Evolutionary conservation across 2,329 filamentous ascomycete genomes (phyloP).

Genomic region (Fusarium goolgardi): DNA sequence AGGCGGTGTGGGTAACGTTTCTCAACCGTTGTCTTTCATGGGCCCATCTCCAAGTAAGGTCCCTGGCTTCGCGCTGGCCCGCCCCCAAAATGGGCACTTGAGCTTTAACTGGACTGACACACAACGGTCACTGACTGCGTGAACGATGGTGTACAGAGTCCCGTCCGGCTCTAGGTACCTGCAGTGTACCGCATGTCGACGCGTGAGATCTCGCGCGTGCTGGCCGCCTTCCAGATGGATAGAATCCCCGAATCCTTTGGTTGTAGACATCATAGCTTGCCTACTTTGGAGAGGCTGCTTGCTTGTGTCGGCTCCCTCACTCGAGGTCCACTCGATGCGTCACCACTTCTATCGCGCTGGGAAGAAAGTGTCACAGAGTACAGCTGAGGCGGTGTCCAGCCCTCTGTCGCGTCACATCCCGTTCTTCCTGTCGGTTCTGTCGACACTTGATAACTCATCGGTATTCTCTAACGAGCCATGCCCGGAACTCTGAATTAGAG

Average conservation of each 20-base stretch:
- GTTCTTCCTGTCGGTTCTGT: constrained; percentile 26
- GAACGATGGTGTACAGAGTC: constrained; percentile 31
- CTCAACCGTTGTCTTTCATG: constrained; percentile 34
- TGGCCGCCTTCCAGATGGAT: constrained; percentile 32
- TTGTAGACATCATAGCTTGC: constrained; percentile 21
- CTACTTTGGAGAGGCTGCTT: constrained; percentile 21
- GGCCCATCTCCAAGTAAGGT: constrained; percentile 32
- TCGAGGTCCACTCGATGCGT: constrained; percentile 34
- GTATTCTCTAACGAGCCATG: constrained; percentile 19
- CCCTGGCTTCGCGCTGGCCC: constrained; percentile 35
- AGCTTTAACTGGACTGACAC: constrained; percentile 42
- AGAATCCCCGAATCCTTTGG: constrained; percentile 33
- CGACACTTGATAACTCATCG: constrained; percentile 31
- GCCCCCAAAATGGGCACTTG: constrained; percentile 43
- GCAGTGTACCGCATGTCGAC: constrained; percentile 29
- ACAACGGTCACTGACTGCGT: constrained; percentile 39
- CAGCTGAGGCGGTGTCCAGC: constrained; percentile 9
- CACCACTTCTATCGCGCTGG: constrained; percentile 25
- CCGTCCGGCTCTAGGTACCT: constrained; percentile 31
- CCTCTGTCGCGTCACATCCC: constrained; percentile 23
- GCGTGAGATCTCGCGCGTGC: constrained; percentile 28
- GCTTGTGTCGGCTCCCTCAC: constrained; percentile 31
- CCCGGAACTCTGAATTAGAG: constrained; percentile 43
- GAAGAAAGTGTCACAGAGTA: constrained; percentile 20
- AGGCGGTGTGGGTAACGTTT: constrained; percentile 50